Evolutionary conservation across 768 basidiomycete species (phyloP), one percentile per base, ranked within the genome.

Genomic region (Lepiota venenata): DNA sequence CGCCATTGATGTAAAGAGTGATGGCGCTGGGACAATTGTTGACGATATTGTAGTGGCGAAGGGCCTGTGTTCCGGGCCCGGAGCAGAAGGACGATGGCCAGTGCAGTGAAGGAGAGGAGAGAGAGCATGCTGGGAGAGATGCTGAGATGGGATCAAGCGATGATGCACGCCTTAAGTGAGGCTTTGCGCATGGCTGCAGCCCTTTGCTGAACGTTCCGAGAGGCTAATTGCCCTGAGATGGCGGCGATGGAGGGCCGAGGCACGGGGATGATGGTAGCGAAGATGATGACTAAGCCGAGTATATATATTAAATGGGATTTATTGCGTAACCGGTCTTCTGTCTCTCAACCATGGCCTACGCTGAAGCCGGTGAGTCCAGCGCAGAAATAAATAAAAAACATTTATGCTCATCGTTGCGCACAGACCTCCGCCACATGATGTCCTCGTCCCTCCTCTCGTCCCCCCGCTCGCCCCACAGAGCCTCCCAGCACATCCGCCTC

Each of bases 381-480:
- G n/a, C n/a, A n/a, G n/a, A n/a, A n/a, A n/a, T n/a, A n/a, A n/a
- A n/a, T n/a, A n/a, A n/a, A n/a, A n/a, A n/a, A n/a, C n/a, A n/a
- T n/a, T n/a, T n/a, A n/a, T n/a, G n/a, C n/a, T n/a, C n/a, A n/a
- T n/a, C n/a, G 15, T 14, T 36, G 5, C 11, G n/a, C 18, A n/a
- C 32, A 16, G 81, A 84, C 63, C 71, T 82, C 44, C 78, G 82
- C 41, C 80, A 79, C 62, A 81, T 84, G 70, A 79, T 78, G 16
- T 83, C 82, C 21, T 68, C 72, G 27, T 67, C 72, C 11, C 68
- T 72, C 43, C 74, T 84, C 54, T 71, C 66, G 49, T 57, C 74
- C 1, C 52, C 38, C 9, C 53, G 53, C 63, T 73, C 39, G 60
- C 46, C 53, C 14, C 50, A 72, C 15, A 70, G 79, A 29, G 55